Percentiles rank a stretch among this genome's conserved stretches.
Conservation (phyloP, 495 filamentous ascomycete species). For the Lasiosphaeriaceae sp. region DNA sequence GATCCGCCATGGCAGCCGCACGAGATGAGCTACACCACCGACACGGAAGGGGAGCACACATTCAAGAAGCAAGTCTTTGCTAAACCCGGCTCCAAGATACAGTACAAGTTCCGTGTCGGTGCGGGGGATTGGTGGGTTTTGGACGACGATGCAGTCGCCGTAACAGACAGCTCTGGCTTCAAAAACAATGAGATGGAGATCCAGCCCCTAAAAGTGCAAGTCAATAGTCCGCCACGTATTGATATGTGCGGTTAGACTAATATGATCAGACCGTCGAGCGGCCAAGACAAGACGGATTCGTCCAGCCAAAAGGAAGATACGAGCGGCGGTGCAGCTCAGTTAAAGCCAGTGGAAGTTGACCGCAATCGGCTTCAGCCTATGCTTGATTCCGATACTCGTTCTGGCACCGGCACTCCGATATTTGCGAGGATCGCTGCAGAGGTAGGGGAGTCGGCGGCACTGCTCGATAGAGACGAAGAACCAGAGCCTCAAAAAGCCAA, state of each 20-base stretch:
- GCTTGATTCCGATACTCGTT: slow-evolving; percentile 5
- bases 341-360: not conserved
- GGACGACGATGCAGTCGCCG: slow-evolving; percentile 51
- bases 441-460: slow-evolving; percentile 39
- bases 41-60: slow-evolving; percentile 39
- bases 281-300: too few species aligned
- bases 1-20: slow-evolving; percentile 58
- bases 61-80: slow-evolving; percentile 46
- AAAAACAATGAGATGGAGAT: slow-evolving; percentile 54
- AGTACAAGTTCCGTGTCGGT: slow-evolving; percentile 69
- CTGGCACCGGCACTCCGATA: slow-evolving; percentile 19
- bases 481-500: slow-evolving; percentile 28
- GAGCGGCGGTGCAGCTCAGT: not conserved
- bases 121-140: slow-evolving; percentile 62
- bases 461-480: slow-evolving; percentile 29
- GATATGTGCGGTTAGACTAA: too few species aligned
- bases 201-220: slow-evolving; percentile 18
- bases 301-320: too few species aligned
- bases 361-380: not conserved
- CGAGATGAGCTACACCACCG: slow-evolving; percentile 51
- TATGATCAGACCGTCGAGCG: too few species aligned
- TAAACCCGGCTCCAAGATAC: slow-evolving; percentile 47
- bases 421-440: slow-evolving; percentile 32
- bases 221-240: not conserved
- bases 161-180: slow-evolving; percentile 53